Percentiles rank a stretch among this genome's conserved stretches.
Evolutionary conservation across 176 grass and related monocot species (phyloP).

Genomic region (Triticum monococcum): DNA sequence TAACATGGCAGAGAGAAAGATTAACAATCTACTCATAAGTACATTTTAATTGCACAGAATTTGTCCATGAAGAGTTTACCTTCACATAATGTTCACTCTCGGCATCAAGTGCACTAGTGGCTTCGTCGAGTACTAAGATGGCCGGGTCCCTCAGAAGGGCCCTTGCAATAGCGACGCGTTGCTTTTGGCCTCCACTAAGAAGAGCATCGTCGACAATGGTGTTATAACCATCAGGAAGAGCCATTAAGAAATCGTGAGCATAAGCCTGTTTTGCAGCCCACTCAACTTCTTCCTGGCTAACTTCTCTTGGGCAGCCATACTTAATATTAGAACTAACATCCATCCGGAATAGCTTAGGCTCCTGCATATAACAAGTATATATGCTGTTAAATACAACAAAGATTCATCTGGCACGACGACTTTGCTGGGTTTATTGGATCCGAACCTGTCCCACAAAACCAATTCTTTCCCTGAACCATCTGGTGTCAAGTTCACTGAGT

Average conservation of each 20-base stretch:
- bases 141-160: constrained; percentile 82
- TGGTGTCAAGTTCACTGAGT: constrained; percentile 66
- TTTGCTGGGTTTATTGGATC: constrained; percentile 29
- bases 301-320: constrained; percentile 85
- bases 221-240: constrained; percentile 75
- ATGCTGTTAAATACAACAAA: not conserved
- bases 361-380: constrained; percentile 50
- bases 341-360: constrained; percentile 88
- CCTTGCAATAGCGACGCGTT: constrained; percentile 93
- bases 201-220: constrained; percentile 80
- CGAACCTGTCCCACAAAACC: constrained; percentile 90
- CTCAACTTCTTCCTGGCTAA: constrained; percentile 77
- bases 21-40: constrained; percentile 4
- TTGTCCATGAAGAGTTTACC: constrained; percentile 39
- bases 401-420: not conserved
- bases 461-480: constrained; percentile 97
- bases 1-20: constrained; percentile 4
- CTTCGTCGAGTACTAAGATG: constrained; percentile 97
- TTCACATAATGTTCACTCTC: constrained; percentile 97
- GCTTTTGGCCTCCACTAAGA: constrained; percentile 98
- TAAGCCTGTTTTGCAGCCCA: constrained; percentile 89
- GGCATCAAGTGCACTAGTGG: constrained; percentile 90
- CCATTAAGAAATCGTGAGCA: constrained; percentile 83
- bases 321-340: constrained; percentile 88
- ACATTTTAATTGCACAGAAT: not conserved